phyloP scores from a whole-genome alignment of 225 moss, liverwort and hornwort species.

The Antitrichia curtipendula region DNA sequence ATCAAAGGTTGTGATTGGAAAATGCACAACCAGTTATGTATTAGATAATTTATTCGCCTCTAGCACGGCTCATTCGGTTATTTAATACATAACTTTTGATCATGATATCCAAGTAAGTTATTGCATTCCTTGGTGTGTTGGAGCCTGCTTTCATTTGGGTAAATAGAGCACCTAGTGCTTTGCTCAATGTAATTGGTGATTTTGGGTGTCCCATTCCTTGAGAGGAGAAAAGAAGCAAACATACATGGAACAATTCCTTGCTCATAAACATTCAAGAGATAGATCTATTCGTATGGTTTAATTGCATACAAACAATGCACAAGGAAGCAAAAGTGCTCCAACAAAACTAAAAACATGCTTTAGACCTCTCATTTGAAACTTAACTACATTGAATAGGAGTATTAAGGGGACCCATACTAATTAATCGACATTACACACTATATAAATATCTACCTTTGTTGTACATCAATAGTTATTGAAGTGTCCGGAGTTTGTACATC shows the following conservation, averaged over 20 bases:
- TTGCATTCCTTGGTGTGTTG: background rate
- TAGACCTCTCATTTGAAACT: background rate
- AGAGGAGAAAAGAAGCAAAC: background rate
- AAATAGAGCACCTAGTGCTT: background rate
- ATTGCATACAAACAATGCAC: background rate
- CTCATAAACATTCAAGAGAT: background rate
- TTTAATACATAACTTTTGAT: background rate
- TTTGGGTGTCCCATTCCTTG: background rate
- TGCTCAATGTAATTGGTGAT: too few relatives aligned
- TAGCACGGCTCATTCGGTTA: too few relatives aligned
- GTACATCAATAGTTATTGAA: too few relatives aligned
- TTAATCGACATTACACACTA: too few relatives aligned
- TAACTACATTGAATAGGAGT: too few relatives aligned
- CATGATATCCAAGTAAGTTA: background rate
- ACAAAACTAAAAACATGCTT: background rate
- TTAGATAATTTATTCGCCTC: too few relatives aligned
- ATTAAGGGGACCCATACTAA: too few relatives aligned
- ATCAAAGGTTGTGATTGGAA: too few relatives aligned
- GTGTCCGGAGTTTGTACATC: too few relatives aligned
- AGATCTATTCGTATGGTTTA: background rate
- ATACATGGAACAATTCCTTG: background rate
- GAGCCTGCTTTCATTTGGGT: background rate
- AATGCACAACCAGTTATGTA: too few relatives aligned
- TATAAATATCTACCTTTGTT: too few relatives aligned
- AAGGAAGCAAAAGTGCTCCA: background rate